Base-by-base conservation (phyloP, 768 basidiomycete genomes). In the Dacryopinax spathularia region DNA sequence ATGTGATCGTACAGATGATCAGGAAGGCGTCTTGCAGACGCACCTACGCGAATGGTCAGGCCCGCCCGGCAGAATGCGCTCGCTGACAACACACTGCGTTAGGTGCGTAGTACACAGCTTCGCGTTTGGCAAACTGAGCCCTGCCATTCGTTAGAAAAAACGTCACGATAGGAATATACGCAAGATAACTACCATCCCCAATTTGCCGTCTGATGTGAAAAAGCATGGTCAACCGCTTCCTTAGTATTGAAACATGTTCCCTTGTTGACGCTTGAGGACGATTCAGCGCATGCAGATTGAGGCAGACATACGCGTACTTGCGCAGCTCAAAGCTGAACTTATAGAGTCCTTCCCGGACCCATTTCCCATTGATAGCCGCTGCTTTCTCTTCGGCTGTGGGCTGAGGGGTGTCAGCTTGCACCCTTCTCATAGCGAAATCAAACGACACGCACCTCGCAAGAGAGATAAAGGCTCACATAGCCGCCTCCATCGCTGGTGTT, bases 141-240 rank as follows among this genome's bases (percentile, higher is more conserved):
- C 56, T 37, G 60, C 27, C 35, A 18, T n/a, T 4, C 20, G 33
- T n/a, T 33, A 33, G 29, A 63, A 35, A 62, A 60, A 41, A 37
- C 65, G 59, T 34, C 22, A 33, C 60, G 59, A 43, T n/a, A n/a
- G n/a, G n/a, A n/a, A n/a, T n/a, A n/a, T n/a, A n/a, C n/a, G n/a
- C n/a, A n/a, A n/a, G n/a, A n/a, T n/a, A n/a, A n/a, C n/a, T 80
- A 87, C 88, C 90, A 92, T 73, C 88, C 89, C 90, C 89, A 91
- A 69, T 91, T 91, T 31, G 87, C 86, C 13, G 89, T 86, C 85
- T 88, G 64, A 59, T 33, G 20, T 12, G 87, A 87, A 66, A 92
- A 91, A 0, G 86, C 82, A 70, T 91, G 89, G 65, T 91, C 87
- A 33, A 85, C 79, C 0, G 89, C 89, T 72, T 91, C 89, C 71